A percentile compares a stretch with the other conserved stretches of the same genome.
Conservation (phyloP, 306 rosid species). For the Prunus kanzakura region DNA sequence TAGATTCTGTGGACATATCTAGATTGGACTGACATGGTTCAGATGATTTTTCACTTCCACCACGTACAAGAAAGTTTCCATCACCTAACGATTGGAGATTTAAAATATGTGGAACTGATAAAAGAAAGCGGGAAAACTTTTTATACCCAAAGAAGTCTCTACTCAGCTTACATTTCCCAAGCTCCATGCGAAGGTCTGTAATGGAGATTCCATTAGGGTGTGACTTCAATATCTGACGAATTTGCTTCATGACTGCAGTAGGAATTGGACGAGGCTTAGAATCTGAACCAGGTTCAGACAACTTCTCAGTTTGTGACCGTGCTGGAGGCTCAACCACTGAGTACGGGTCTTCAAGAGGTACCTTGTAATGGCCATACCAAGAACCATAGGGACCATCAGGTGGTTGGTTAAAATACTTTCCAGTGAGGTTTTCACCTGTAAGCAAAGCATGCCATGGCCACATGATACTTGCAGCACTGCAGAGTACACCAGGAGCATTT, state of each 20-base stretch:
- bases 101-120: conserved; percentile 41
- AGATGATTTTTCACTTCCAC: conserved; percentile 17
- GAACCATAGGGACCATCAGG: conserved; percentile 76
- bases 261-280: conserved; percentile 36
- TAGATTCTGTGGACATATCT: conserved; percentile 13
- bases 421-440: conserved; percentile 58
- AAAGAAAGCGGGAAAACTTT: conserved; percentile 50
- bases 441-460: conserved; percentile 84
- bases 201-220: conserved; percentile 59
- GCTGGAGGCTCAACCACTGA: conserved; percentile 29
- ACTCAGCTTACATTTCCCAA: conserved; percentile 26
- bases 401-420: conserved; percentile 74
- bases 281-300: conserved; percentile 31
- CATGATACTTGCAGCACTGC: conserved; percentile 88
- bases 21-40: conserved; percentile 23
- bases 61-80: conserved; percentile 25
- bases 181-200: conserved; percentile 40
- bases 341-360: conserved; percentile 58
- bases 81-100: conserved; percentile 24
- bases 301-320: conserved; percentile 29
- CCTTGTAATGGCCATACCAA: conserved; percentile 72
- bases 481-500: conserved; percentile 52
- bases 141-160: conserved; percentile 48
- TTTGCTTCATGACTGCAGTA: conserved; percentile 23
- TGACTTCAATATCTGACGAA: conserved; percentile 38